These are phyloP conservation scores for Colletotrichum incanum DNA, from an alignment of 2,329 filamentous ascomycete genomes.

Conservation along the genomic window DNA sequence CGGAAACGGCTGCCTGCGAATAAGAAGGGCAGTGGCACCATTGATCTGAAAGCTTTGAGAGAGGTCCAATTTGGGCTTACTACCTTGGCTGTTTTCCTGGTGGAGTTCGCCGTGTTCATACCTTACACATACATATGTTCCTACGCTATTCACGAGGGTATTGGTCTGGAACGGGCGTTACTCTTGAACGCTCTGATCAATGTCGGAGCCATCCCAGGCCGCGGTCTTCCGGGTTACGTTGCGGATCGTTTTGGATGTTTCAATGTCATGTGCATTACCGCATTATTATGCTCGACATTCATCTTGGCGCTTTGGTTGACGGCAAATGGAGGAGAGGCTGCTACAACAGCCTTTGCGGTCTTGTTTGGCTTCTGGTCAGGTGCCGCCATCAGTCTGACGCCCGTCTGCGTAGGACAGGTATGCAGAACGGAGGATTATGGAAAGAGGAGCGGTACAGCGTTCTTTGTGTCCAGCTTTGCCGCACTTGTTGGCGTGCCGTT, in stretches of 20 bases:
- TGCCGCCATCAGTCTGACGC: slow-evolving; percentile 78
- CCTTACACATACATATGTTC: slow-evolving; percentile 79
- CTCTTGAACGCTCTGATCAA: slow-evolving; percentile 80
- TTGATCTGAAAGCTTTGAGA: slow-evolving; percentile 67
- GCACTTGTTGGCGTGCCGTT: slow-evolving; percentile 71
- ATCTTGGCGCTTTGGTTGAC: slow-evolving; percentile 76
- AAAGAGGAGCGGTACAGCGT: slow-evolving; percentile 78
- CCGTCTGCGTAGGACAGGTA: slow-evolving; percentile 80
- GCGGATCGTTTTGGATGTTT: slow-evolving; percentile 79
- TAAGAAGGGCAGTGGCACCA: slow-evolving; percentile 58
- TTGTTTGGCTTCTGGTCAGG: slow-evolving; percentile 81
- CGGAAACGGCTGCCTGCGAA: slow-evolving; percentile 65
- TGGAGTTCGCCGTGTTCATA: slow-evolving; percentile 75
- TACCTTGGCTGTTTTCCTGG: slow-evolving; percentile 69
- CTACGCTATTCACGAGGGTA: slow-evolving; percentile 71
- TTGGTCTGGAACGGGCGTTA: slow-evolving; percentile 71
- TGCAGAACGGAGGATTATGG: slow-evolving; percentile 80
- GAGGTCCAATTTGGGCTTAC: slow-evolving; percentile 67
- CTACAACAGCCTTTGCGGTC: slow-evolving; percentile 73
- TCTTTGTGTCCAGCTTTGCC: slow-evolving; percentile 77
- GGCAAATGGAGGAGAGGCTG: slow-evolving; percentile 57
- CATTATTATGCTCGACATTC: slow-evolving; percentile 59
- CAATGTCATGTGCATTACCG: slow-evolving; percentile 77
- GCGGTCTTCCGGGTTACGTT: slow-evolving; percentile 77
- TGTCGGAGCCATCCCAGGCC: slow-evolving; percentile 77